Evolutionary conservation across 2,329 filamentous ascomycete species (phyloP), one percentile per base, ranked within the genome.

Genomic region (Nemania sp.): DNA sequence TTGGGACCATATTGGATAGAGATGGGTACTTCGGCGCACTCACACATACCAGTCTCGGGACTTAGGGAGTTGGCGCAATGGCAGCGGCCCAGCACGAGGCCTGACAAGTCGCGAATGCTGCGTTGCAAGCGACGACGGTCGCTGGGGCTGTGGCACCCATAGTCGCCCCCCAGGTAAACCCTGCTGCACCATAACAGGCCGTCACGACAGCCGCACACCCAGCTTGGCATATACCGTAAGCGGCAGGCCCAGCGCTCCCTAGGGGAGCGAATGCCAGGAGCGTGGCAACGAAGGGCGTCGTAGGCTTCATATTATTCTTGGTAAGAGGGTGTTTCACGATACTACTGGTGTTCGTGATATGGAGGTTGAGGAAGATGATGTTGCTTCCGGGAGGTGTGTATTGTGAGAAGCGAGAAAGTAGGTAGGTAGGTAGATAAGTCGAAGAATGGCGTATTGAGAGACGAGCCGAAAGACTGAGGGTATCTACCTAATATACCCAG

Each of bases 171-270:
- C 62, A 70, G 5, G 66, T 68, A n/a, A 51, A 68, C 10, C 68
- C 68, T 1, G 62, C 68, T 20, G 66, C 68, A 0, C 7, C 35
- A 13, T 70, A 70, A 18, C 68, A 70, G 5, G 68, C 66, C 27
- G 18, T 62, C 3, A 58, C 69, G 8, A 70, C 53, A 18, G 32
- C 56, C 0, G 69, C 59, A 13, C 69, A 70, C 3, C 69, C 69
- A 4, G 66, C 53, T 32, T 70, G 69, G 18, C 69, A 70, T 6
- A 67, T 4, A 5, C 66, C 66, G 27, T 70, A 70, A 8, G 66
- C 66, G 13, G 43, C 56, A 2, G 60, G 62, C 18, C 69, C 69
- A 4, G 68, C 68, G 49, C 54, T 58, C 20, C 13, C 59, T 4
- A 35, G n/a, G 27, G 62, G 41, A 15, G 51, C 38, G 10, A 51